Percentiles rank a stretch among this genome's conserved stretches.
These are phyloP conservation scores for Populus tremula DNA, from an alignment of 345 rosid genomes.

Conservation along the genomic window DNA sequence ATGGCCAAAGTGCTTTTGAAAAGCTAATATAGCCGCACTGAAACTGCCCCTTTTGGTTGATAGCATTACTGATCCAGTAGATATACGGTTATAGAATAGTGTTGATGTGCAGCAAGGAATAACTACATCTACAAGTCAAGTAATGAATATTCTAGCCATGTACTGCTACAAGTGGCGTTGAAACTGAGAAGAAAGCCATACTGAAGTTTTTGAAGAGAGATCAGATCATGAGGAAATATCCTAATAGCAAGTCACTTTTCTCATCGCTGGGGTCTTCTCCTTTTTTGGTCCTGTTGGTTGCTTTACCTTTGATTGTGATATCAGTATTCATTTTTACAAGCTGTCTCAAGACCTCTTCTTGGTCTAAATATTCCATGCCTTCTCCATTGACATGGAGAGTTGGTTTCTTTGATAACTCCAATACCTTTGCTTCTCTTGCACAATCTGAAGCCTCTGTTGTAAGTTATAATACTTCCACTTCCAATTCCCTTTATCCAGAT, in stretches of 20 bases:
- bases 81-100: background rate
- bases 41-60: too few species aligned
- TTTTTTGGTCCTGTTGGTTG: background rate
- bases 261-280: constrained; percentile 6
- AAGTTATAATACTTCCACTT: background rate
- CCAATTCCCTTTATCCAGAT: background rate
- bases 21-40: too few species aligned
- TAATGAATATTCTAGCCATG: background rate
- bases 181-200: background rate
- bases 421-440: background rate
- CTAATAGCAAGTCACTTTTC: background rate
- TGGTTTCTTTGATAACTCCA: constrained; percentile 1
- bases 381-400: constrained; percentile 13
- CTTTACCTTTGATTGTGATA: constrained; percentile 13
- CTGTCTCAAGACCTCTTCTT: constrained; percentile 8
- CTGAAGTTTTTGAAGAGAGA: background rate
- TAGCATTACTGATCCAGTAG: too few species aligned
- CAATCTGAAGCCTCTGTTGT: background rate
- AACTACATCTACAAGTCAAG: constrained; percentile 5
- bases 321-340: background rate
- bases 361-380: constrained; percentile 1
- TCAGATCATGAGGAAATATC: background rate
- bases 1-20: too few species aligned
- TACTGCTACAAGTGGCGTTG: background rate
- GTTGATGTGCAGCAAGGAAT: constrained; percentile 7